Conservation (phyloP, 164 flowering plant species). For the Houttuynia cordata region DNA sequence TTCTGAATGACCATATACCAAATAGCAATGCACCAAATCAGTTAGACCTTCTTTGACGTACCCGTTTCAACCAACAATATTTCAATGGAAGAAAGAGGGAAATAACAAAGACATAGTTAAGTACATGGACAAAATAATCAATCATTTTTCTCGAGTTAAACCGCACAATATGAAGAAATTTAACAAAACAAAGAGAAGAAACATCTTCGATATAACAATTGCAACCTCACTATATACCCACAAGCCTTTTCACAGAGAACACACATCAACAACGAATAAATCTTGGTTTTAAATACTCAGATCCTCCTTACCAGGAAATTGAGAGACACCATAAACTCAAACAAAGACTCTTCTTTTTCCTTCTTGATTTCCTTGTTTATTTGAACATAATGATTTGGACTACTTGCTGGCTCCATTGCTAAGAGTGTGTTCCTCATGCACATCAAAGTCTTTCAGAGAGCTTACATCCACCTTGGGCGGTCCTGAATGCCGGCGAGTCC, state of each 20-base stretch:
- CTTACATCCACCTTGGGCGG: slow-evolving; percentile 39
- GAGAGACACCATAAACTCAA: background rate
- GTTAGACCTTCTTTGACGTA: no score
- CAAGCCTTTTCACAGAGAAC: background rate
- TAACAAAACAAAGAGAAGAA: background rate
- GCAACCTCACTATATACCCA: background rate
- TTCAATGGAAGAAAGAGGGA: no score
- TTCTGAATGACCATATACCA: no score
- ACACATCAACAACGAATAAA: background rate
- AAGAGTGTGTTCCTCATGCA: background rate
- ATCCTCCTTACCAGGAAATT: background rate
- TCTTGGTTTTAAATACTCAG: background rate
- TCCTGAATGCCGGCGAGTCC: slow-evolving; percentile 46
- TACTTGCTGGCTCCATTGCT: background rate
- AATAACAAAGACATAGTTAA: no score
- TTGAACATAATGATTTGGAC: background rate
- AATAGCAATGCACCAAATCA: no score
- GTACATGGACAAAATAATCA: no score
- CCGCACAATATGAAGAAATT: no score
- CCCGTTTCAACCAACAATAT: no score
- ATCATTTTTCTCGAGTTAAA: no score
- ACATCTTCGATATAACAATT: background rate
- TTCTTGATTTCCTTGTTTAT: no score
- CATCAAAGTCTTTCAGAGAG: background rate
- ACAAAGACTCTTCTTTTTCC: background rate